Conservation (phyloP, 179 eudicot species). For the Drosera spatulata region DNA sequence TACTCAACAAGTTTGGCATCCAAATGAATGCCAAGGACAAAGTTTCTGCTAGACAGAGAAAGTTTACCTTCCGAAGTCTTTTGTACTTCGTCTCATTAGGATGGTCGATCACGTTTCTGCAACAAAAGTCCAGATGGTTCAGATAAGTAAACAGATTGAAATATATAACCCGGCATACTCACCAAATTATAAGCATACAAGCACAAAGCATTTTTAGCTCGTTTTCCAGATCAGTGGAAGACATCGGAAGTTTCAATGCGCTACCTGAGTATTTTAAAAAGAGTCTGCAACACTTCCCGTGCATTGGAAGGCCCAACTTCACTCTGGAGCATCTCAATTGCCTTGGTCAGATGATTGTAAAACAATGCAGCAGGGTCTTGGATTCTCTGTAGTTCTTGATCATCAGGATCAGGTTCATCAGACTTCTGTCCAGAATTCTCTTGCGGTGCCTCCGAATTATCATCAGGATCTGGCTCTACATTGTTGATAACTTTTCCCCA, state of each 20-base stretch:
- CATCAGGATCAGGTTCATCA: slow-evolving; percentile 64
- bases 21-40: too few species aligned
- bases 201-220: neutral
- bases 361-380: slow-evolving; percentile 60
- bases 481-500: slow-evolving; percentile 3
- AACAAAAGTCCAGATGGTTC: slow-evolving; percentile 1
- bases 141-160: neutral
- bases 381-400: slow-evolving; percentile 63
- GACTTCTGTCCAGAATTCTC: slow-evolving; percentile 10
- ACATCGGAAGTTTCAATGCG: neutral
- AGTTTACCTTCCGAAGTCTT: slow-evolving; percentile 70
- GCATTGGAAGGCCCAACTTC: slow-evolving; percentile 45
- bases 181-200: too few species aligned
- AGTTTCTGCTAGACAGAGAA: neutral
- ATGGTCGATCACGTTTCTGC: slow-evolving; percentile 74
- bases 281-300: slow-evolving; percentile 48
- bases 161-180: too few species aligned
- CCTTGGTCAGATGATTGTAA: slow-evolving; percentile 44
- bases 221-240: neutral
- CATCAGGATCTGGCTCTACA: slow-evolving; percentile 21
- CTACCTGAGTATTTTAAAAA: slow-evolving; percentile 65
- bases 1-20: neutral
- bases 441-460: slow-evolving; percentile 4
- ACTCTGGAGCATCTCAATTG: slow-evolving; percentile 38
- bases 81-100: slow-evolving; percentile 65